Evolutionary conservation across 1,139 yeast species (phyloP), one percentile per base, ranked within the genome.

Genomic region (Yamadazyma atmosphaerica): DNA sequence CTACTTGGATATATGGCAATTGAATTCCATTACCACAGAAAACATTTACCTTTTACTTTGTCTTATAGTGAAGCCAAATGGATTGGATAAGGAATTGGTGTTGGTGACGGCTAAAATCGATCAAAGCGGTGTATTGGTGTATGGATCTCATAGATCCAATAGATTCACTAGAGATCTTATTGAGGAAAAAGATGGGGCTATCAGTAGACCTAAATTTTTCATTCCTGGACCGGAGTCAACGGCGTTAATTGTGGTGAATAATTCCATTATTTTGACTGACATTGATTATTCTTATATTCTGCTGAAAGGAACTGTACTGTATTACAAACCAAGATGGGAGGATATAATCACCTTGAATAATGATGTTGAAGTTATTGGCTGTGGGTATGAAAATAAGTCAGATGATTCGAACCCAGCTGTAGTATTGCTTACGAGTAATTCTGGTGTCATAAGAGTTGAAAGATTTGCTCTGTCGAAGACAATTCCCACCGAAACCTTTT

Each of bases 311-410:
- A 47, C 63, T 1, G 65, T 65, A 28, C 63, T 68, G 36, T 75
- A 77, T 49, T 70, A 74, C 46, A 69, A 67, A 37, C 77, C 83
- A 19, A 72, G 83, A 53, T 86, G 95, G 95, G 95, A 88, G 58
- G 96, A 88, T 53, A 68, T 77, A 7, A 67, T 88, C 14, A 67
- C 73, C 12, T 74, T 88, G 45, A 77, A 76, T 42, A 49, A 72
- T 1, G 69, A 73, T 12, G 74, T 83, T 2, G 63, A 69, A 1
- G 66, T 87, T 12, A 63, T 84, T 23, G 92, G 92, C 0, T 66
- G 68, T 41, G 89, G 88, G 1, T 67, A 66, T 44, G 86, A 80
- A 49, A 56, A 55, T 63, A 64, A 59, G 36, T 46, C 61, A 4
- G 15, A 38, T 5, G 44, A 45, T 6, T 37, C 60, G 4, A 68